Percentiles rank a stretch among this genome's conserved stretches.
Conservation (phyloP, 208 protist genomes). For the Borovskyia barvae region DNA sequence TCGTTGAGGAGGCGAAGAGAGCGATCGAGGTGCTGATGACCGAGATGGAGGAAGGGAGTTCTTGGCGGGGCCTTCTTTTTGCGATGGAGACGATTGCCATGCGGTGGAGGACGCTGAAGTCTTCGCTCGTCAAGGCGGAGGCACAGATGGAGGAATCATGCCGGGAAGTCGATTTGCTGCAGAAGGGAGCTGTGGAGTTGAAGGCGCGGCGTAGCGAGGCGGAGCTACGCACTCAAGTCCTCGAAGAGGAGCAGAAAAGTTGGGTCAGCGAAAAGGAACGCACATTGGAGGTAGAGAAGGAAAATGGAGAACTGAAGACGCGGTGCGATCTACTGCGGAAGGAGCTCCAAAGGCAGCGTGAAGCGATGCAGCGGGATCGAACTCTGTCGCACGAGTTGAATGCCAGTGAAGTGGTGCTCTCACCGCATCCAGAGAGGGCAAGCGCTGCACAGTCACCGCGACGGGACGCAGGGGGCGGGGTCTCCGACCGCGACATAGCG, state of each 20-base stretch:
- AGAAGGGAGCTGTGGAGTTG: too few relatives aligned
- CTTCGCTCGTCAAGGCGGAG: background rate
- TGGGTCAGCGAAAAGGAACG: conserved; percentile 9
- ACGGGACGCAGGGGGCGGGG: conserved; percentile 29
- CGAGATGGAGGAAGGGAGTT: background rate
- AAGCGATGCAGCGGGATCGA: conserved; percentile 52
- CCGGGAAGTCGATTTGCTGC: too few relatives aligned
- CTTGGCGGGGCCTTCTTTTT: too few relatives aligned
- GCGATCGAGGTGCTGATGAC: background rate
- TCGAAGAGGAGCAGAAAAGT: background rate
- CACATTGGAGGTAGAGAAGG: conserved; percentile 18
- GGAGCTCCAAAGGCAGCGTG: conserved; percentile 71
- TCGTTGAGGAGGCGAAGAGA: too few relatives aligned
- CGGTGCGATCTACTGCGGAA: conserved; percentile 79
- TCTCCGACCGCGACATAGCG: conserved; percentile 55
- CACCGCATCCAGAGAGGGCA: background rate
- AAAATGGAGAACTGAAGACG: conserved; percentile 66
- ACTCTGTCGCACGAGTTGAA: conserved; percentile 3
- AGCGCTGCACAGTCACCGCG: conserved; percentile 24
- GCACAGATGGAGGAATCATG: background rate
- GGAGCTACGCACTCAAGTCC: background rate
- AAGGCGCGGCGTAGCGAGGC: background rate
- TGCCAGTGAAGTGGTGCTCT: background rate
- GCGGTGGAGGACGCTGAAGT: too few relatives aligned
- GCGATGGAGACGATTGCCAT: too few relatives aligned